phyloP scores from a whole-genome alignment of 2,329 filamentous ascomycete species.

The Epichloe amarillans region DNA sequence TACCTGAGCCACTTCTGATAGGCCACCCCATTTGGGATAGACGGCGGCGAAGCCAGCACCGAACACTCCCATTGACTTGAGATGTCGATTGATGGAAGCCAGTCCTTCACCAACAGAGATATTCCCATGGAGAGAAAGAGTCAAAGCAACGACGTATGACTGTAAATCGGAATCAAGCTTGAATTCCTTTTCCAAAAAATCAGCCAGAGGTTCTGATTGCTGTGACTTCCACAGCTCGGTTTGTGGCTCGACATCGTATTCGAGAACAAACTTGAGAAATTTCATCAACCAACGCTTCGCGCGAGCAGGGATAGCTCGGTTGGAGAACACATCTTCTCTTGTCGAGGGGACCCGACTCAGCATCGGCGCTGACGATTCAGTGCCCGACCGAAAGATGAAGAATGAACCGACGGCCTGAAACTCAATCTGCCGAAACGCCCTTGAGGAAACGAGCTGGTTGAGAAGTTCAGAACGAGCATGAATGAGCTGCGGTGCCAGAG shows the following conservation, averaged over 20 bases:
- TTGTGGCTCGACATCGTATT: constrained; percentile 49
- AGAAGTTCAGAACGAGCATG: constrained; percentile 72
- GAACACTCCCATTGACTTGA: constrained; percentile 77
- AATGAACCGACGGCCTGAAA: constrained; percentile 89
- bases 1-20: constrained; percentile 81
- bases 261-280: constrained; percentile 75
- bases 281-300: constrained; percentile 85
- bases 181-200: constrained; percentile 49
- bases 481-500: constrained; percentile 74
- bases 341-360: constrained; percentile 72
- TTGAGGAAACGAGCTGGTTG: constrained; percentile 72
- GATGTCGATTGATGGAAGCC: constrained; percentile 60
- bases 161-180: constrained; percentile 56
- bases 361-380: constrained; percentile 15
- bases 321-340: constrained; percentile 81
- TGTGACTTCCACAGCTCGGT: constrained; percentile 44
- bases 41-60: constrained; percentile 82
- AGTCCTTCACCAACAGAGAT: constrained; percentile 54
- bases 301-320: constrained; percentile 59
- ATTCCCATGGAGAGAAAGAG: constrained; percentile 54
- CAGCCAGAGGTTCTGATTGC: constrained; percentile 38
- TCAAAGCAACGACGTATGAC: constrained; percentile 50
- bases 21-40: constrained; percentile 83
- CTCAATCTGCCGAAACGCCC: constrained; percentile 77
- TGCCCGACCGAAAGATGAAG: constrained; percentile 53